Percentiles rank a stretch among this genome's conserved stretches.
phyloP scores from a whole-genome alignment of 1,284 basidiomycete genomes.

The Laetiporus sulphureus region DNA sequence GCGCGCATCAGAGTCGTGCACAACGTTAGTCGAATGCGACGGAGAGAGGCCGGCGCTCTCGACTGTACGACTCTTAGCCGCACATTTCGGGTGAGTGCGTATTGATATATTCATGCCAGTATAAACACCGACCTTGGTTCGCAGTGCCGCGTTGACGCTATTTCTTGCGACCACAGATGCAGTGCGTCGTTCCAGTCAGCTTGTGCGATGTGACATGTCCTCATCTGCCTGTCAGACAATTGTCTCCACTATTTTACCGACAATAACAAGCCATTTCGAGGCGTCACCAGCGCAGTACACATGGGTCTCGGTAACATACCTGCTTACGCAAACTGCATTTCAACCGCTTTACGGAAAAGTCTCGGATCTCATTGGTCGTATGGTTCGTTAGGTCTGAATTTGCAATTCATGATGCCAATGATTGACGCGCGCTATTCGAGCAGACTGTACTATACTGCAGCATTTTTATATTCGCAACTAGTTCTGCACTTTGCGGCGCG shows the following conservation, averaged over 20 bases:
- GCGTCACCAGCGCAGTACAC: constrained; percentile 67
- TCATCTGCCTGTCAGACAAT: constrained; percentile 49
- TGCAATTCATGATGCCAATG: constrained; percentile 2
- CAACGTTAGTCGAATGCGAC: background rate
- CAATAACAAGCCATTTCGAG: constrained; percentile 58
- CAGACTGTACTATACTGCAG: constrained; percentile 63
- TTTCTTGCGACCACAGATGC: constrained; percentile 81
- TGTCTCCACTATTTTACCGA: constrained; percentile 74
- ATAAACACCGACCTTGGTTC: no score
- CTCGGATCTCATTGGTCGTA: constrained; percentile 72
- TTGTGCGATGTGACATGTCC: no score
- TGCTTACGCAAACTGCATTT: constrained; percentile 76
- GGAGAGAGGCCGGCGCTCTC: constrained; percentile 28
- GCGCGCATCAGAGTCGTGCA: no score
- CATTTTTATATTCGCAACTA: constrained; percentile 62
- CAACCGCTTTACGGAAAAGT: constrained; percentile 75
- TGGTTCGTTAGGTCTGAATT: constrained; percentile 31
- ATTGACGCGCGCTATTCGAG: constrained; percentile 10
- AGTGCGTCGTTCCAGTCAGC: constrained; percentile 51
- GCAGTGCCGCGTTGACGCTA: constrained; percentile 64
- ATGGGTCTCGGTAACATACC: constrained; percentile 79
- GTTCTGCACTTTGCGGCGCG: constrained; percentile 65
- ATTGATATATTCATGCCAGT: no score
- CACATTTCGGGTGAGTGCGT: constrained; percentile 46
- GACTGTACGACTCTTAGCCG: constrained; percentile 40